phyloP scores from a whole-genome alignment of 1,284 basidiomycete genomes.

The Pholiota adiposa region DNA sequence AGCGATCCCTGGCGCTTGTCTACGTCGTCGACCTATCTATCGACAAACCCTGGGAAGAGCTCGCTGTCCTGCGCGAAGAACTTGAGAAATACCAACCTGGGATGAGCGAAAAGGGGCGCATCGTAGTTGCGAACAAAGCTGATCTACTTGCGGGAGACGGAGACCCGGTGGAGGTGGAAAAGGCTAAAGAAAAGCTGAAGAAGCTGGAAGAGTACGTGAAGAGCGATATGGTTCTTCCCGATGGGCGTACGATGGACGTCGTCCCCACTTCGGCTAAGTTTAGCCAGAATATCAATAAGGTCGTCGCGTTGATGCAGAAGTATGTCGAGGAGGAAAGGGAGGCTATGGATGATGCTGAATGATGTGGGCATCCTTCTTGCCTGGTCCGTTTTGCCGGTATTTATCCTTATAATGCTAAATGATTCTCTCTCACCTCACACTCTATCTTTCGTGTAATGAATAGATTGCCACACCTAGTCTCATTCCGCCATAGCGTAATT shows the following conservation, averaged over 20 bases:
- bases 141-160: conserved; percentile 71
- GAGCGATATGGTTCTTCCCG: conserved; percentile 46
- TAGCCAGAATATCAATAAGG: conserved; percentile 73
- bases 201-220: conserved; percentile 59
- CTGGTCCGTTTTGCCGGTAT: conserved; percentile 11
- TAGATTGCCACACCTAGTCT: too few species aligned
- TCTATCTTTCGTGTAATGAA: background rate
- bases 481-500: background rate
- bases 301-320: conserved; percentile 65
- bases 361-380: background rate
- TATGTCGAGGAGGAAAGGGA: conserved; percentile 66
- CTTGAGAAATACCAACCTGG: conserved; percentile 85
- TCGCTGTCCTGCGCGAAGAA: conserved; percentile 76
- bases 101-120: conserved; percentile 73
- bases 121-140: conserved; percentile 95
- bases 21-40: conserved; percentile 91
- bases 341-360: conserved; percentile 15
- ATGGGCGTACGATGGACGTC: conserved; percentile 56
- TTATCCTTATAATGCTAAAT: conserved; percentile 12
- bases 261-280: conserved; percentile 83
- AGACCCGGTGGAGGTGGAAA: conserved; percentile 46
- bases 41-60: conserved; percentile 76
- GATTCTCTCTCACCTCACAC: background rate
- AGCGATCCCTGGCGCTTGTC: conserved; percentile 87
- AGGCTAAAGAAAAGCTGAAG: conserved; percentile 62